A percentile compares a stretch with the other conserved stretches of the same genome.
Evolutionary conservation across 2,329 filamentous ascomycete genomes (phyloP).

Genomic region (Fusarium guadeloupense): DNA sequence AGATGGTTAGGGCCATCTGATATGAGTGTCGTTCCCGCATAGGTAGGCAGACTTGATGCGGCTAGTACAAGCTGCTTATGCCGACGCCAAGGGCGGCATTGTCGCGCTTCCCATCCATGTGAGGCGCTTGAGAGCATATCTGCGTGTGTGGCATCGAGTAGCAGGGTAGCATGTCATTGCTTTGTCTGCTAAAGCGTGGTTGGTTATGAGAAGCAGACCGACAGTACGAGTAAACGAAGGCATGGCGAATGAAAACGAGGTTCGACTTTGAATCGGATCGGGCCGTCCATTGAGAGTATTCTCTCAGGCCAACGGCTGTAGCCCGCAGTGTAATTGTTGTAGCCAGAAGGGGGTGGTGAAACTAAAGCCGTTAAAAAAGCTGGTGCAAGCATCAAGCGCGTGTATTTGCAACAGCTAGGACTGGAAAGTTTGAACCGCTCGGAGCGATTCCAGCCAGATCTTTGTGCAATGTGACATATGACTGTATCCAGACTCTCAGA

Average conservation of each 20-base stretch:
- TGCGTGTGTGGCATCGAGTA: slow-evolving; percentile 4
- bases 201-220: slow-evolving; percentile 16
- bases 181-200: slow-evolving; percentile 14
- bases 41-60: slow-evolving; percentile 24
- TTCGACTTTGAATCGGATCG: slow-evolving; percentile 41
- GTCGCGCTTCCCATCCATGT: slow-evolving; percentile 16
- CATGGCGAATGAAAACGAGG: slow-evolving; percentile 32
- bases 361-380: slow-evolving; percentile 35
- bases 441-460: slow-evolving; percentile 55
- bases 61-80: slow-evolving; percentile 26
- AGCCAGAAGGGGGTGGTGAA: slow-evolving; percentile 36
- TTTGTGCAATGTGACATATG: slow-evolving; percentile 58
- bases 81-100: slow-evolving; percentile 14
- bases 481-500: slow-evolving; percentile 52
- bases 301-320: slow-evolving; percentile 27
- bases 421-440: slow-evolving; percentile 28
- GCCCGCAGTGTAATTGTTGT: slow-evolving; percentile 32
- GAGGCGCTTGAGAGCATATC: slow-evolving; percentile 10
- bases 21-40: slow-evolving; percentile 30
- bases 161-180: slow-evolving; percentile 25
- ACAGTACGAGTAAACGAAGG: slow-evolving; percentile 35
- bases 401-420: slow-evolving; percentile 24
- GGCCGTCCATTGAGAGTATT: slow-evolving; percentile 40
- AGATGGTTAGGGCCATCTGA: slow-evolving; percentile 27
- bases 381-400: slow-evolving; percentile 29